Evolutionary conservation across 2,329 filamentous ascomycete genomes (phyloP), one percentile per base, ranked within the genome.

Genomic region (Curvularia lunata): DNA sequence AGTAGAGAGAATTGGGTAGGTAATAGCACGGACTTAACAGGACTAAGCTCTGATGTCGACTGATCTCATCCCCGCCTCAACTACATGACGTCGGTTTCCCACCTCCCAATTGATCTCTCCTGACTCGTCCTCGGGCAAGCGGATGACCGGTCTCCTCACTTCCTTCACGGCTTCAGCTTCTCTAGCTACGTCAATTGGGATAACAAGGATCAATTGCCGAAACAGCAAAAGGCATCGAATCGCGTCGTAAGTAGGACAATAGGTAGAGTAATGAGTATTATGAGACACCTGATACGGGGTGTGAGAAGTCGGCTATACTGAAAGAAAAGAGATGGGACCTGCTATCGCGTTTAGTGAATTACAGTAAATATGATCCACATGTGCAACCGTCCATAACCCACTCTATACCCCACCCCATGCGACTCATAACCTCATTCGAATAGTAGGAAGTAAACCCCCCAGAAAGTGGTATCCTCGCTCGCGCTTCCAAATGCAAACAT

Each of bases 401-500:
- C 10, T 19, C 27, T 10, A 38, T 40, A 32, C 30, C 27, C 32
- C 47, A 38, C 27, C 34, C 52, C 52, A 59, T 67, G 56, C 62
- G 37, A 56, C 55, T 57, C 66, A 50, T 54, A 67, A 56, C 61
- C 57, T 59, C 59, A 58, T 40, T 69, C 43, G 25, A 61, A 69
- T 45, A 56, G 46, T 55, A 56, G 55, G 54, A 58, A 56, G 53
- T 54, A 54, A 54, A 27, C 37, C 45, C 55, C 53, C 58, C 53
- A 60, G 64, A 65, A 71, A 55, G 66, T 70, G 72, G 71, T 74
- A 74, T 74, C 67, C 66, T 61, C 61, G 65, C 68, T 65, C 63
- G 62, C 70, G 62, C 70, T 68, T 63, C 69, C 62, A 71, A 69
- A 74, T 74, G 71, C 71, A 73, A 65, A 66, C 63, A 56, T 63